Evolutionary conservation across 1,284 basidiomycete genomes (phyloP), one percentile per base, ranked within the genome.

Genomic region (Ustilago bromivora): DNA sequence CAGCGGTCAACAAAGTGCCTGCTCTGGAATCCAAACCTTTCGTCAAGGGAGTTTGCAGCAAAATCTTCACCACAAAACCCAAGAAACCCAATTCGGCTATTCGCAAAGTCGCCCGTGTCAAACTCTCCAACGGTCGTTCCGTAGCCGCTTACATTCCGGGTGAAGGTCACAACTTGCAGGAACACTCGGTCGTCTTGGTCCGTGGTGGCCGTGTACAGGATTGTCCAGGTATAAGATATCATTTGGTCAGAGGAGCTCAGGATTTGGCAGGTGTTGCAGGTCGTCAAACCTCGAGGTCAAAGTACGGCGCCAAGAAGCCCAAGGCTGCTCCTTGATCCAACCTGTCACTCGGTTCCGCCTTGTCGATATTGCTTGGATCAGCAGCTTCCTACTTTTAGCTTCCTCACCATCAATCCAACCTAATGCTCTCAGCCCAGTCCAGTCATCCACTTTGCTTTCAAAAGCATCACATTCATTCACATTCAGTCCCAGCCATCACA

Each of bases 31-130:
- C 78, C 7, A 76, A 77, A 55, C 84, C 84, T 1, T 85, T 85
- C 67, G 83, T 85, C 47, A 85, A 85, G 63, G 84, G 84, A 41
- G 84, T 85, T 3, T 85, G 84, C 73, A 75, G 78, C 57, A 81
- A 81, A 47, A 82, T 86, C 65, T 86, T 84, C 57, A 86, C 84
- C 40, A 83, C 83, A 38, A 95, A 93, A 85, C 97, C 97, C 31
- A 98, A 96, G 89, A 99, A 99, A 87, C 97, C 97, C 77, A 99
- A 99, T 88, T 99, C 96, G 49, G 96, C 96, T 52, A 95, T 98
- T 84, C 93, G 97, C 74, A 99, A 98, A 88, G 94, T 98, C 69
- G 95, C 95, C 49, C 91, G 94, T 85, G 92, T 99, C 79, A 96
- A 96, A 88, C 89, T 99, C 57, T 91, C 92, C 38, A 96, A 93